Percentiles rank a stretch among this genome's conserved stretches.
These are phyloP conservation scores for Aureobasidium leucospermi DNA, from an alignment of 2,329 filamentous ascomycete genomes.

Conservation along the genomic window DNA sequence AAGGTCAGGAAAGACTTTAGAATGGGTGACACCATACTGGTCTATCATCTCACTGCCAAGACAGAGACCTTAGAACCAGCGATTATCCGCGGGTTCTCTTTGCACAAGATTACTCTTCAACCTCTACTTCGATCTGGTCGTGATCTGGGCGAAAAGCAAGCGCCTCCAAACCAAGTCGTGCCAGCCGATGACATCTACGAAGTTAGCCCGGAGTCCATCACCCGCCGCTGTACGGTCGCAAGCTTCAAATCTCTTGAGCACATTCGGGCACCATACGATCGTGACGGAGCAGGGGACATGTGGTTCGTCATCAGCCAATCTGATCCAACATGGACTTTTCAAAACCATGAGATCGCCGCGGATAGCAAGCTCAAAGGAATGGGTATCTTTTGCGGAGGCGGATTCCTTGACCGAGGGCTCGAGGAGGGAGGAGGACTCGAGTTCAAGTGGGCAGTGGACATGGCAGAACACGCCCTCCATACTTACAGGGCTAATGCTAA, in stretches of 20 bases:
- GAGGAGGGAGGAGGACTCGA: conserved; percentile 62
- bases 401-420: conserved; percentile 68
- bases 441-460: conserved; percentile 63
- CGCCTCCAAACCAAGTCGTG: conserved; percentile 51
- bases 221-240: conserved; percentile 53
- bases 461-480: conserved; percentile 55
- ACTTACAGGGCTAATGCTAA: conserved; percentile 63
- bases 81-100: conserved; percentile 43
- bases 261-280: conserved; percentile 58
- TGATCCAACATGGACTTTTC: conserved; percentile 27
- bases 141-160: conserved; percentile 24
- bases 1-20: conserved; percentile 28
- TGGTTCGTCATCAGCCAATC: conserved; percentile 42
- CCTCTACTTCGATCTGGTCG: conserved; percentile 44
- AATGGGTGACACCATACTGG: conserved; percentile 56
- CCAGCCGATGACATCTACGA: conserved; percentile 43
- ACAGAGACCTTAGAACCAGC: conserved; percentile 50
- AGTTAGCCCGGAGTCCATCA: conserved; percentile 37
- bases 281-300: conserved; percentile 56
- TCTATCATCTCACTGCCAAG: conserved; percentile 22
- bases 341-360: conserved; percentile 10
- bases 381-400: conserved; percentile 71
- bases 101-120: conserved; percentile 39
- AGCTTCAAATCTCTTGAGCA: conserved; percentile 40
- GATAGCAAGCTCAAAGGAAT: conserved; percentile 40